Conservation (phyloP, 2,329 filamentous ascomycete species). For the Cladosporium velox region DNA sequence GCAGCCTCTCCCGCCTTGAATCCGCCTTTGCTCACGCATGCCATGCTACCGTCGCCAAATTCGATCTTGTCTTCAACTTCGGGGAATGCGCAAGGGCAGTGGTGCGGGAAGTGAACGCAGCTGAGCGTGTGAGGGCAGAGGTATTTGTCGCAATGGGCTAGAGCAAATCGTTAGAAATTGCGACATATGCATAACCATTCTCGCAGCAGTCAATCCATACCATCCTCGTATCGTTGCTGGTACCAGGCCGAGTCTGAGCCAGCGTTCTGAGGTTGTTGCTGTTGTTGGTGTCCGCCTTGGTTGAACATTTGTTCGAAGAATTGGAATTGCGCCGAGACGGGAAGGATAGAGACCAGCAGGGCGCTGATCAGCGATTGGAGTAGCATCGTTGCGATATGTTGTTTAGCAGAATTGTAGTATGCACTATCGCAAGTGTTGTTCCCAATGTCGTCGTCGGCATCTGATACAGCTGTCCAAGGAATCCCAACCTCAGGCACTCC, state of each 20-base stretch:
- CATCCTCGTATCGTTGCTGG: constrained; percentile 66
- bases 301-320: constrained; percentile 99
- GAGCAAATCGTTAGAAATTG: neutral
- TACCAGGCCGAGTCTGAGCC: constrained; percentile 84
- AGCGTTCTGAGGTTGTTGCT: constrained; percentile 72
- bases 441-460: constrained; percentile 7
- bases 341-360: constrained; percentile 61
- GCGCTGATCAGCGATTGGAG: constrained; percentile 37
- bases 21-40: constrained; percentile 75
- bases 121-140: constrained; percentile 92
- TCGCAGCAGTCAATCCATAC: constrained; percentile 47
- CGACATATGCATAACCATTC: neutral
- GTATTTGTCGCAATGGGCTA: constrained; percentile 88
- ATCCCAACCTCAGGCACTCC: neutral
- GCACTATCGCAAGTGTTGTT: neutral
- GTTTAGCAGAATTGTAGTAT: neutral
- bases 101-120: constrained; percentile 94
- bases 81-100: constrained; percentile 87
- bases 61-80: constrained; percentile 66
- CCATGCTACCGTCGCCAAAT: constrained; percentile 70
- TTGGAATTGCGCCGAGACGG: constrained; percentile 77
- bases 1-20: constrained; percentile 71
- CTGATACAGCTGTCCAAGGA: constrained; percentile 6
- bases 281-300: constrained; percentile 53
- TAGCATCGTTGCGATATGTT: constrained; percentile 33